These are phyloP conservation scores for Lunasporangiospora selenospora DNA, from an alignment of 192 early-diverging fungal species.

Conservation along the genomic window DNA sequence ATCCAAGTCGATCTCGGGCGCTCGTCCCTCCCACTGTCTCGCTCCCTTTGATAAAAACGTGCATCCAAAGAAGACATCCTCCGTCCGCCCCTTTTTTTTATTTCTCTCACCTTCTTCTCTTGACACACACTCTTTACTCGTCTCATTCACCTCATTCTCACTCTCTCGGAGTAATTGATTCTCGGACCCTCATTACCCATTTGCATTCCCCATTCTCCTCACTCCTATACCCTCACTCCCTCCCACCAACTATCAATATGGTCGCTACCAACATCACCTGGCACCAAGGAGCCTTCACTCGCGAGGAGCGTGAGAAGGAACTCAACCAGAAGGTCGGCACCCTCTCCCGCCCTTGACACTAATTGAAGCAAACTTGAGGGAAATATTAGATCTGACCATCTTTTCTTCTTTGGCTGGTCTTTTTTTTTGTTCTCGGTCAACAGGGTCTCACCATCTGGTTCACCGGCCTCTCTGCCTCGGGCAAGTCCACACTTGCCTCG, in stretches of 20 bases:
- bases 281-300: conserved; percentile 80
- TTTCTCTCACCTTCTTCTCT: too few relatives aligned
- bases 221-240: conserved; percentile 2
- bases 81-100: neutral
- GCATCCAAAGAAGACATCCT: too few relatives aligned
- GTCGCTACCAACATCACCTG: conserved; percentile 89
- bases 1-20: conserved; percentile 16
- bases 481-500: conserved; percentile 91
- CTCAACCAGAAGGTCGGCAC: conserved; percentile 67
- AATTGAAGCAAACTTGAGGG: neutral
- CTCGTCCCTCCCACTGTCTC: neutral
- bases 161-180: conserved; percentile 1
- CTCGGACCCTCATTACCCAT: neutral
- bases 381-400: neutral
- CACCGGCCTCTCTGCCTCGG: conserved; percentile 94
- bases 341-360: neutral
- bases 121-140: too few relatives aligned
- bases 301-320: conserved; percentile 74
- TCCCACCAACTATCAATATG: conserved; percentile 9
- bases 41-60: too few relatives aligned
- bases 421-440: neutral
- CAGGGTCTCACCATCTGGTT: conserved; percentile 92
- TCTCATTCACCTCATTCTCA: neutral
- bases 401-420: neutral
- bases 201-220: neutral